Evolutionary conservation across 2,329 filamentous ascomycete genomes (phyloP).

Genomic region (Alternaria gansuensis): DNA sequence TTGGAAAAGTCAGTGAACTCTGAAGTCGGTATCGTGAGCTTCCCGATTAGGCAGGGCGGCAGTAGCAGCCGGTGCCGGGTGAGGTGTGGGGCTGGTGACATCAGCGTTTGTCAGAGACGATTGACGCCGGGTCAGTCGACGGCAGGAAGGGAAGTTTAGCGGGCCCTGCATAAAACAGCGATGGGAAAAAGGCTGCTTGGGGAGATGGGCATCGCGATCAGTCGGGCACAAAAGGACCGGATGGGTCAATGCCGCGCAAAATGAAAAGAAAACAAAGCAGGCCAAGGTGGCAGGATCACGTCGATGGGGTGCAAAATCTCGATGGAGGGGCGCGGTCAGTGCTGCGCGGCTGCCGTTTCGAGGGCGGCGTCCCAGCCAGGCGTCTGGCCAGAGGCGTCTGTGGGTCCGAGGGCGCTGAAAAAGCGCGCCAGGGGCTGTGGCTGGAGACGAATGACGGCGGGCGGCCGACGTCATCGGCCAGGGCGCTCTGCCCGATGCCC

Average conservation of each 20-base stretch:
- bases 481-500: conserved; percentile 22
- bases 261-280: conserved; percentile 15
- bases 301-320: conserved; percentile 27
- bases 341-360: conserved; percentile 28
- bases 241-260: conserved; percentile 10
- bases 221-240: conserved; percentile 15
- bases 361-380: conserved; percentile 22
- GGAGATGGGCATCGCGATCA: conserved; percentile 7
- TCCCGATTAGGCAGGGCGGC: conserved; percentile 6
- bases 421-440: conserved; percentile 29
- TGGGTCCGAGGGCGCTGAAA: conserved; percentile 9
- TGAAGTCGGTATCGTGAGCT: conserved; percentile 10
- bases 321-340: conserved; percentile 22
- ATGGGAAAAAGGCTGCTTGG: conserved; percentile 3
- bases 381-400: conserved; percentile 21
- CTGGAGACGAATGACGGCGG: conserved; percentile 14
- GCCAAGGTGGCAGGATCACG: conserved; percentile 15
- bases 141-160: conserved; percentile 15
- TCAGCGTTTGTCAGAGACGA: conserved; percentile 13
- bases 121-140: conserved; percentile 20
- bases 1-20: not conserved
- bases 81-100: conserved; percentile 11
- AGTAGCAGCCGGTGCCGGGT: conserved; percentile 2
- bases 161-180: conserved; percentile 20
- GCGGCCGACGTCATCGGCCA: conserved; percentile 27